phyloP scores from a whole-genome alignment of 2,329 filamentous ascomycete species.

The Verticillium dahliae region DNA sequence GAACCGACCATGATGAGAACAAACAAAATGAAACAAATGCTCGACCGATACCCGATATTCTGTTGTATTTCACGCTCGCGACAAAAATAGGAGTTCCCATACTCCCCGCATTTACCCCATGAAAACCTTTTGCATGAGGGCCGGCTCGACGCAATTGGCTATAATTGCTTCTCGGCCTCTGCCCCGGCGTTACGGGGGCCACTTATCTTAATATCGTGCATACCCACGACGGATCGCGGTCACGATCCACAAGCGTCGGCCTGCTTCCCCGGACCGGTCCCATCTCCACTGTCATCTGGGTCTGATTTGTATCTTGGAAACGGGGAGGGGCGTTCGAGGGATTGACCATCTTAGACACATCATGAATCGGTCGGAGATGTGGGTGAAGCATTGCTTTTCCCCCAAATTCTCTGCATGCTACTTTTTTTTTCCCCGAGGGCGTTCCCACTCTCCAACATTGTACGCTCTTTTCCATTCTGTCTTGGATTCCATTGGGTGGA shows the following conservation, averaged over 20 bases:
- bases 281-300: not conserved
- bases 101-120: not conserved
- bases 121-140: not conserved
- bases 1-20: constrained; percentile 40
- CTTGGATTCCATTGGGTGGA: not conserved
- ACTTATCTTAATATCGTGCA: not conserved
- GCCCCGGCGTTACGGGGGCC: not conserved
- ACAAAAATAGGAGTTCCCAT: not conserved
- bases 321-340: not conserved
- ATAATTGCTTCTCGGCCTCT: not conserved
- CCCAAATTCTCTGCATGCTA: not conserved
- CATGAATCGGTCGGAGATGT: not conserved
- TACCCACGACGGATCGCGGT: not conserved
- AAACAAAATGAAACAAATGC: not conserved
- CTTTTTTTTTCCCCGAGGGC: not conserved
- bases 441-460: not conserved
- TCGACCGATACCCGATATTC: not conserved
- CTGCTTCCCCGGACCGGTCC: not conserved
- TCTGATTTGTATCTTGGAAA: not conserved
- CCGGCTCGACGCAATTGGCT: not conserved
- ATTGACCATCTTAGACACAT: not conserved
- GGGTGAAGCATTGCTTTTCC: not conserved
- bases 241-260: not conserved
- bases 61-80: not conserved
- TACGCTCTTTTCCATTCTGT: not conserved